A percentile compares a stretch with the other conserved stretches of the same genome.
Conservation (phyloP, 148 eudicot species). For the Arbutus unedo region DNA sequence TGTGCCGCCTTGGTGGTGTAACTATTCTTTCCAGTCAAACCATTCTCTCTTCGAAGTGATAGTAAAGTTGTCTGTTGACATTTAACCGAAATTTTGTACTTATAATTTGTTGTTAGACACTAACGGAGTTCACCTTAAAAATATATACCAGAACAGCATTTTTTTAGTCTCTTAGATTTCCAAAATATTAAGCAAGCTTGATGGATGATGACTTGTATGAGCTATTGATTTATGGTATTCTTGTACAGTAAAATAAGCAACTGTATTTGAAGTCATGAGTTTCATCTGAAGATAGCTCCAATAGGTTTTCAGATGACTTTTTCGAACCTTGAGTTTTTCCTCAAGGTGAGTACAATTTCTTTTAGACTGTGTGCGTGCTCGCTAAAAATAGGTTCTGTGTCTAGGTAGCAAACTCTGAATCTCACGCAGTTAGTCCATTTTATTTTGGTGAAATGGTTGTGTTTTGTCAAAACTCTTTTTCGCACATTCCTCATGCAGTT, state of each 20-base stretch:
- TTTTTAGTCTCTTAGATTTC: background rate
- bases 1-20: too few relatives aligned
- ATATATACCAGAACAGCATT: background rate
- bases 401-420: background rate
- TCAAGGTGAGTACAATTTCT: background rate
- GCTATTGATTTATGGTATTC: background rate
- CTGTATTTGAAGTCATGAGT: background rate
- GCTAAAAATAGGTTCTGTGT: background rate
- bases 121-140: too few relatives aligned
- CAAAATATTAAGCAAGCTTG: background rate
- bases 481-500: background rate
- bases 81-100: too few relatives aligned
- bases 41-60: too few relatives aligned
- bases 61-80: too few relatives aligned
- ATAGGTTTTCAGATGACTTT: background rate
- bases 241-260: background rate
- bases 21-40: too few relatives aligned
- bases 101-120: too few relatives aligned
- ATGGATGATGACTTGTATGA: background rate
- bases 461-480: background rate
- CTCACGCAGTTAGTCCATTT: background rate
- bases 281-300: slow-evolving; percentile 1
- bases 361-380: background rate
- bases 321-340: background rate
- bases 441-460: background rate